Evolutionary conservation across 1,284 basidiomycete species (phyloP), one percentile per base, ranked within the genome.

Genomic region (Fistulinella cinereoalba): DNA sequence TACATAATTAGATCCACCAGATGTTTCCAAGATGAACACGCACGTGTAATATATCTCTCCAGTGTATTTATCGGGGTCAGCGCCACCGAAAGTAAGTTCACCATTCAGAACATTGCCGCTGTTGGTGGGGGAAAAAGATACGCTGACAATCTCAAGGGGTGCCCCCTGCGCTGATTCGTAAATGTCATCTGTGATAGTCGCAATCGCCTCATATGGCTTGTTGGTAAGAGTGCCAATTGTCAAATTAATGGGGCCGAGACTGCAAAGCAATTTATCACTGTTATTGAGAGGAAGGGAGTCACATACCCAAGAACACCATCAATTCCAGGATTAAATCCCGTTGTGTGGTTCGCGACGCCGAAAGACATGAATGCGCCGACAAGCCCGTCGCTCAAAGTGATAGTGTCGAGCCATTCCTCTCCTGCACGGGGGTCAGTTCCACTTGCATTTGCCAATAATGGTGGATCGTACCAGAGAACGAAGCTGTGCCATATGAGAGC

Each of bases 71-170:
- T 53, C 65, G 36, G 67, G 45, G 53, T 81, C 77, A 36, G 66
- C 65, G 37, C 75, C 77, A 49, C 80, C 79, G 64, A 71, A 79
- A 24, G 71, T 71, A 33, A 79, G 56, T 53, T 74, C 72, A 39
- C 77, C 76, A 40, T 65, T 65, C 28, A 59, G 58, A 43, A 41
- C 42, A 6, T 44, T 23, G 1, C 41, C 7, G 8, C 56, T 47
- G 4, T 56, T 67, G n/a, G 67, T 68, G 12, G 72, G 73, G 39
- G 58, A 64, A 52, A 73, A 75, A 31, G 62, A 72, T 41, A 75
- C 64, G 10, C 71, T 67, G 40, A 75, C 49, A 15, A 65, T 3
- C 58, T 11, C 39, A 72, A 73, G 3, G 32, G 41, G 42, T 61
- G 60, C 51, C 68, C 62, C 1, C 46, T 29, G 47, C 63, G 58